These are phyloP conservation scores for Aspergillus fijiensis DNA, from an alignment of 2,329 filamentous ascomycete species.

Conservation along the genomic window DNA sequence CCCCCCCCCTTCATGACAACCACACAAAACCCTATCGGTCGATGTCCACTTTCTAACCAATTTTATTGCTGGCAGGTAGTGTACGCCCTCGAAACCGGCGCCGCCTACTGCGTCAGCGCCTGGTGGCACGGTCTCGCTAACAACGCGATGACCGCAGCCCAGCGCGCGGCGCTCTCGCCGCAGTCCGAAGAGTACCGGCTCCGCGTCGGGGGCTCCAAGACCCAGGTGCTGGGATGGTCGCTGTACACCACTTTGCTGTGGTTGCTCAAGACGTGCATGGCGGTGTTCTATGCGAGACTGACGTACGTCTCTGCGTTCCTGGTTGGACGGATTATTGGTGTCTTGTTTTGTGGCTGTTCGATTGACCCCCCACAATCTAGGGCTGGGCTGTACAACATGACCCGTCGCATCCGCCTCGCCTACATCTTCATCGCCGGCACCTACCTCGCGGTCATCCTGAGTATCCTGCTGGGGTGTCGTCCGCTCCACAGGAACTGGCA, in stretches of 20 bases:
- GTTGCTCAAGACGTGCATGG: constrained; percentile 56
- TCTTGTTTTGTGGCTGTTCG: too few species aligned
- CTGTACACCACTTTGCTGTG: constrained; percentile 55
- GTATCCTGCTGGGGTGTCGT: constrained; percentile 54
- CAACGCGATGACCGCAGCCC: constrained; percentile 55
- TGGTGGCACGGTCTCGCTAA: constrained; percentile 55
- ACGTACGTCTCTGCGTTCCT: constrained; percentile 37
- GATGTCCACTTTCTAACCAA: too few species aligned
- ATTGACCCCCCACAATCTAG: constrained; percentile 24
- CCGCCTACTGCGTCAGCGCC: constrained; percentile 52
- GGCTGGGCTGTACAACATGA: constrained; percentile 42
- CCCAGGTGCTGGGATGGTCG: constrained; percentile 56
- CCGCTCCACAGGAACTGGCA: constrained; percentile 59
- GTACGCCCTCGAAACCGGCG: constrained; percentile 52
- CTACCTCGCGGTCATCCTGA: constrained; percentile 52
- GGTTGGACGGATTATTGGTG: too few species aligned
- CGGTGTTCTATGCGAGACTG: constrained; percentile 57
- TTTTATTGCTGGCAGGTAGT: constrained; percentile 40
- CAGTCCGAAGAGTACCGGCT: constrained; percentile 48
- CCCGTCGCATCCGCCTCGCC: constrained; percentile 51
- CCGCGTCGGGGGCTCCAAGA: constrained; percentile 55
- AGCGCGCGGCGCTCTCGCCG: constrained; percentile 49
- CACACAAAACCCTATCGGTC: too few species aligned
- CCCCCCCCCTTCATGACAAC: too few species aligned
- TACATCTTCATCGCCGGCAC: constrained; percentile 51